Evolutionary conservation across 768 basidiomycete genomes (phyloP).

Genomic region (Rhizopogon vesiculosus): DNA sequence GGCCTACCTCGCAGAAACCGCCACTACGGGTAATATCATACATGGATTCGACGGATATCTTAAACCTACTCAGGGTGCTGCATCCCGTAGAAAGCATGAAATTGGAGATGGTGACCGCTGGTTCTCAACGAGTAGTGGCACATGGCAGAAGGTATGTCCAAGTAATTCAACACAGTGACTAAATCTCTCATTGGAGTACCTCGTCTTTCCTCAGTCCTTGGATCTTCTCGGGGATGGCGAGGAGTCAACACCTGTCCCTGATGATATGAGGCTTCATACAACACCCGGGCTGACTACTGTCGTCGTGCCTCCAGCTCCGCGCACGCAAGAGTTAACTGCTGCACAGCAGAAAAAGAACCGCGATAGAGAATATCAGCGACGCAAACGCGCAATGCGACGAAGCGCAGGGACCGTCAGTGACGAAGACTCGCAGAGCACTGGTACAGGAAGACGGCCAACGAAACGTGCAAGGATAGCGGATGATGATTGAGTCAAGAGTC

Average conservation of each 20-base stretch:
- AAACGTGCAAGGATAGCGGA: conserved; percentile 67
- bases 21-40: conserved; percentile 82
- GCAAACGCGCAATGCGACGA: conserved; percentile 62
- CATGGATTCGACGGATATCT: conserved; percentile 86
- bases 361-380: conserved; percentile 79
- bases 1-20: conserved; percentile 73
- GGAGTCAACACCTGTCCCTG: conserved; percentile 54
- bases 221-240: conserved; percentile 71
- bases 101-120: conserved; percentile 73
- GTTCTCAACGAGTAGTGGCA: conserved; percentile 78
- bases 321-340: conserved; percentile 60
- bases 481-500: conserved; percentile 45
- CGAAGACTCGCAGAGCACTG: conserved; percentile 49
- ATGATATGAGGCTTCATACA: conserved; percentile 64
- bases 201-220: conserved; percentile 49
- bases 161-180: neutral
- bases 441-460: conserved; percentile 53
- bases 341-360: conserved; percentile 73
- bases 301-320: conserved; percentile 68
- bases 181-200: conserved; percentile 3
- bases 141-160: conserved; percentile 60
- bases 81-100: conserved; percentile 62
- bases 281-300: conserved; percentile 74
- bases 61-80: conserved; percentile 57
- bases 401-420: conserved; percentile 69